Evolutionary conservation across 2,329 filamentous ascomycete genomes (phyloP).

Genomic region (Monilinia vaccinii-corymbosi): DNA sequence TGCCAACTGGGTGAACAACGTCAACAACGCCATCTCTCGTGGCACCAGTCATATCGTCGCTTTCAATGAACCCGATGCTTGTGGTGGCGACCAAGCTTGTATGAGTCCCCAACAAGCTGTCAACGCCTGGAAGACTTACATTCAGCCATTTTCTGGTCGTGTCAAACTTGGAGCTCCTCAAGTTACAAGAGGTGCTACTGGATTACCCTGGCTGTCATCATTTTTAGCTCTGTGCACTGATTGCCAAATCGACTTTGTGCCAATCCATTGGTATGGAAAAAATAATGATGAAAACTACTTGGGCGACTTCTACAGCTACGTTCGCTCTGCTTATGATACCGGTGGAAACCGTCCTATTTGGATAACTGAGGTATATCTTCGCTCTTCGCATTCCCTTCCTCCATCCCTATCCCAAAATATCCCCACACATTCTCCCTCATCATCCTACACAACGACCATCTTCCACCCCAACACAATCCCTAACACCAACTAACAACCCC

Average conservation of each 20-base stretch:
- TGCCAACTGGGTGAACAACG: neutral
- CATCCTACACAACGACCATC: neutral
- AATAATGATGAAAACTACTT: conserved; percentile 35
- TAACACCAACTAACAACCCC: neutral
- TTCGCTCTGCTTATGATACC: neutral
- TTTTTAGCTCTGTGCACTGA: conserved; percentile 35
- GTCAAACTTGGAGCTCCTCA: conserved; percentile 38
- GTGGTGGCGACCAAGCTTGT: conserved; percentile 42
- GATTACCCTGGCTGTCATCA: conserved; percentile 34
- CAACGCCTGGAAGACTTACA: conserved; percentile 32
- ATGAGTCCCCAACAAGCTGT: conserved; percentile 30
- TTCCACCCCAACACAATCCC: neutral
- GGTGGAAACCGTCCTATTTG: conserved; percentile 1
- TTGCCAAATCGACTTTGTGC: conserved; percentile 37
- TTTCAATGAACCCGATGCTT: conserved; percentile 64
- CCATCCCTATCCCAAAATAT: accelerated
- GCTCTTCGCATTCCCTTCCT: too few relatives aligned
- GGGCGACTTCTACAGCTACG: conserved; percentile 17
- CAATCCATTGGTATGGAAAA: conserved; percentile 39
- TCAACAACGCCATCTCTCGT: conserved; percentile 4
- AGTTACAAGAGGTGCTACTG: conserved; percentile 36
- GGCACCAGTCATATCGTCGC: conserved; percentile 51
- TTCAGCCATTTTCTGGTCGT: conserved; percentile 36
- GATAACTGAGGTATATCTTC: neutral
- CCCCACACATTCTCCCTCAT: neutral